These are phyloP conservation scores for Austroboletus niveus DNA, from an alignment of 1,284 basidiomycete genomes.

Conservation along the genomic window DNA sequence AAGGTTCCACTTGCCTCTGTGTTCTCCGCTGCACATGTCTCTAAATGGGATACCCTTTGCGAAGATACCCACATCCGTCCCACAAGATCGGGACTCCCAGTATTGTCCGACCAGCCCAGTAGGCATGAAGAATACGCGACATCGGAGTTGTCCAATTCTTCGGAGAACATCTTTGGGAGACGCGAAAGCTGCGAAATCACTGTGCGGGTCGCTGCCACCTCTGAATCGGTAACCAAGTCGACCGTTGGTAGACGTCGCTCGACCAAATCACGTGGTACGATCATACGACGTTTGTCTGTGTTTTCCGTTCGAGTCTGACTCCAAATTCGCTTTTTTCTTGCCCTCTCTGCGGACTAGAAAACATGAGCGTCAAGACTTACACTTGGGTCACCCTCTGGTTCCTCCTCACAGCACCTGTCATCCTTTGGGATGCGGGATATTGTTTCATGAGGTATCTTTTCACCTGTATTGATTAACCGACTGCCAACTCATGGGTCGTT, in stretches of 20 bases:
- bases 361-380: slow-evolving; percentile 51
- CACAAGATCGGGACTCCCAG: neutral
- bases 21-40: slow-evolving; percentile 26
- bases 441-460: slow-evolving; percentile 62
- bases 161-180: neutral
- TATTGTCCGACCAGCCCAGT: too few species aligned
- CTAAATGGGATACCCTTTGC: slow-evolving; percentile 25
- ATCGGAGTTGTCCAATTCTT: neutral
- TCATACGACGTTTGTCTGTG: too few species aligned
- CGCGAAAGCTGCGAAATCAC: neutral
- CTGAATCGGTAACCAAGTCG: too few species aligned
- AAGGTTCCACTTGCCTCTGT: slow-evolving; percentile 15
- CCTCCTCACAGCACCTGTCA: slow-evolving; percentile 52
- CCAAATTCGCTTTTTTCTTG: neutral
- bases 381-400: slow-evolving; percentile 74
- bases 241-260: neutral
- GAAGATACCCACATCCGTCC: neutral
- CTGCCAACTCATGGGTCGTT: neutral
- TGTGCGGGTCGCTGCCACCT: neutral
- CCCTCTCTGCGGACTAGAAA: neutral
- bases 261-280: slow-evolving; percentile 7
- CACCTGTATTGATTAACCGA: too few species aligned
- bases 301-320: neutral
- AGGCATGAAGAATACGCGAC: neutral
- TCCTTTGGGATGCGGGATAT: slow-evolving; percentile 70